phyloP scores from a whole-genome alignment of 257 asterid genomes.

The Thymus quinquecostatus region DNA sequence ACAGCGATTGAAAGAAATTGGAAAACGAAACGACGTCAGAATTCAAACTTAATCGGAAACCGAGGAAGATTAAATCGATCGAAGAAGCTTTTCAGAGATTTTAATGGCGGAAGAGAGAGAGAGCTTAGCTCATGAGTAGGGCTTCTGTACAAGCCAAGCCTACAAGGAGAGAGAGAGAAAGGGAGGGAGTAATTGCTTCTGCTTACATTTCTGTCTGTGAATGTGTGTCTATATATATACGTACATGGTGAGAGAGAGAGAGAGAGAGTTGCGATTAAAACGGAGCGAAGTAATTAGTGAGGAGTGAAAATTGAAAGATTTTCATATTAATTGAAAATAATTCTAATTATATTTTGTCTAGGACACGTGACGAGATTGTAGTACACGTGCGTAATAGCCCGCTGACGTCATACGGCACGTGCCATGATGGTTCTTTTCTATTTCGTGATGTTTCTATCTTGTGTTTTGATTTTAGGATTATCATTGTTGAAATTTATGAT shows the following conservation, averaged over 20 bases:
- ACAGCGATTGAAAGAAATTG: slow-evolving; percentile 18
- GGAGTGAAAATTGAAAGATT: no score
- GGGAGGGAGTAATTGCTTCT: slow-evolving; percentile 6
- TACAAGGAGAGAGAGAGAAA: no score
- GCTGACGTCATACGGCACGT: slow-evolving; percentile 40
- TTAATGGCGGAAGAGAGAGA: slow-evolving; percentile 24
- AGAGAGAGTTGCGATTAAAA: slow-evolving; percentile 15
- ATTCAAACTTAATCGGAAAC: slow-evolving; percentile 25
- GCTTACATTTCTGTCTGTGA: not conserved
- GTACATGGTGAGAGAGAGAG: slow-evolving; percentile 17
- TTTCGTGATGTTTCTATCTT: no score
- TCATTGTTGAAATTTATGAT: no score
- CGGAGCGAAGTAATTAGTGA: not conserved
- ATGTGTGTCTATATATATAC: slow-evolving; percentile 6
- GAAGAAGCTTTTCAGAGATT: slow-evolving; percentile 11
- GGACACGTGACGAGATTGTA: slow-evolving; percentile 38
- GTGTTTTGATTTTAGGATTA: no score
- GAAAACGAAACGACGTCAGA: not conserved
- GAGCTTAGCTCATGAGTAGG: slow-evolving; percentile 22
- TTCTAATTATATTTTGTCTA: not conserved
- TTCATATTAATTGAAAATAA: no score
- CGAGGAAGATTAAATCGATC: slow-evolving; percentile 20
- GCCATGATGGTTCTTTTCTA: not conserved
- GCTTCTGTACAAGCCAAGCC: slow-evolving; percentile 25
- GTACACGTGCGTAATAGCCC: slow-evolving; percentile 33